Evolutionary conservation across 257 asterid genomes (phyloP), one percentile per base, ranked within the genome.

Genomic region (Solanum neorickii): DNA sequence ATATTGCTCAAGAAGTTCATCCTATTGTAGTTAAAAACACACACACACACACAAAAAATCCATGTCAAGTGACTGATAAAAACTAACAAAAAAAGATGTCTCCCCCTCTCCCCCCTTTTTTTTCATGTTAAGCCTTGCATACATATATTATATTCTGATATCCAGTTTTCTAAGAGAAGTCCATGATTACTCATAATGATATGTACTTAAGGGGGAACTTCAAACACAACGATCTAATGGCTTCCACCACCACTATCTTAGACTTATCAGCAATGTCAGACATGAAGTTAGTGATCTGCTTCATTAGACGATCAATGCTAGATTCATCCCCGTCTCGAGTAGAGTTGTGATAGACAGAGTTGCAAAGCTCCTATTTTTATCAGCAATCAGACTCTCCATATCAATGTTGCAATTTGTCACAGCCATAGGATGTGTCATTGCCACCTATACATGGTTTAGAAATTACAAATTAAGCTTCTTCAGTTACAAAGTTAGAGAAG

Each of bases 371-470:
- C 98, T 93, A 85, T 96, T 96, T 91, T 94, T 98, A 88, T 96
- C 99, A 56, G 98, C 93, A 90, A 96, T 95, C 97, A 96, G 91
- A 91, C 98, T 95, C 91, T 96, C 99, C 98, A 96, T 96, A 91
- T 95, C 99, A 70, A 96, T 94, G 82, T 96, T 96, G 89, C 98
- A 96, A 89, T 93, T 94, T 37, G 98, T 92, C 87, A 96, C 98
- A 91, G 97, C 98, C 94, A 91, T 90, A 59, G 99, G 98, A 92
- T 94, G 98, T 84, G 96, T 93, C 99, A 96, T 94, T 68, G 99
- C 96, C 86, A 96, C 99, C 99, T 96, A 96, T 91, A 89, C 69
- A 84, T 29, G 88, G 68, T 47, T 80, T 44, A 46, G 18, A 49
- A 29, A 0, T 78, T 78, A 5, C 65, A 47, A 80, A 29, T 27